Percentiles rank a stretch among this genome's conserved stretches.
Conservation (phyloP, 1,284 basidiomycete genomes). For the Trametes sp. region DNA sequence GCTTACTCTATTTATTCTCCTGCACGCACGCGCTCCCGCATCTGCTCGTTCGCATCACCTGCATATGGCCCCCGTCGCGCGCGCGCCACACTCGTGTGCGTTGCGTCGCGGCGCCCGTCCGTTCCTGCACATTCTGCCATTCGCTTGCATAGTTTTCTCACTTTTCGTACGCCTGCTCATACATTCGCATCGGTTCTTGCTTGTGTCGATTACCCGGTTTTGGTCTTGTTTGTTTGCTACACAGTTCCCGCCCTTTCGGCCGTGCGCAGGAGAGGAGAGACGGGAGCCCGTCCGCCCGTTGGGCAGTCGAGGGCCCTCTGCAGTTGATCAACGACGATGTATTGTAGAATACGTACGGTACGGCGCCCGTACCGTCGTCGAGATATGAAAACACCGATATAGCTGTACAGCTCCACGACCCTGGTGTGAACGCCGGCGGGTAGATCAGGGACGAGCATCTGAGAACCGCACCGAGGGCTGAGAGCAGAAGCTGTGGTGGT, state of each 20-base stretch:
- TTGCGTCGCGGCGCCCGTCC: slow-evolving; percentile 5
- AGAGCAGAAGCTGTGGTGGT: no score
- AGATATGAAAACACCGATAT: no score
- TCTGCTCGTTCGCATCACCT: background rate
- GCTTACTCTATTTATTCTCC: slow-evolving; percentile 27
- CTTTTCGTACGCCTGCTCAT: background rate
- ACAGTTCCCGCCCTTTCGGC: background rate
- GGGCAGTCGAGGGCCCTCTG: slow-evolving; percentile 5
- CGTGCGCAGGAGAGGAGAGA: slow-evolving; percentile 1
- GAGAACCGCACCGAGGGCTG: background rate
- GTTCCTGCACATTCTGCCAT: slow-evolving; percentile 13
- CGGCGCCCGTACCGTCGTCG: no score
- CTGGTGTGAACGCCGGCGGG: background rate
- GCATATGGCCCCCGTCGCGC: background rate
- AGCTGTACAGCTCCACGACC: background rate
- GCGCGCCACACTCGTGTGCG: background rate
- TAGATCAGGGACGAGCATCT: background rate
- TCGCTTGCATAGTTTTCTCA: slow-evolving; percentile 18
- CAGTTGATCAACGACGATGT: slow-evolving; percentile 15
- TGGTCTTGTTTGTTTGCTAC: background rate
- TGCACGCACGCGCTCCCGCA: background rate
- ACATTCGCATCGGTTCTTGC: background rate
- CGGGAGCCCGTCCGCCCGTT: background rate
- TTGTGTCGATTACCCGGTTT: slow-evolving; percentile 11
- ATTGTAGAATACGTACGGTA: slow-evolving; percentile 27